A percentile compares a stretch with the other conserved stretches of the same genome.
Evolutionary conservation across 2,329 filamentous ascomycete species (phyloP).

Genomic region (Penicillium sp.): DNA sequence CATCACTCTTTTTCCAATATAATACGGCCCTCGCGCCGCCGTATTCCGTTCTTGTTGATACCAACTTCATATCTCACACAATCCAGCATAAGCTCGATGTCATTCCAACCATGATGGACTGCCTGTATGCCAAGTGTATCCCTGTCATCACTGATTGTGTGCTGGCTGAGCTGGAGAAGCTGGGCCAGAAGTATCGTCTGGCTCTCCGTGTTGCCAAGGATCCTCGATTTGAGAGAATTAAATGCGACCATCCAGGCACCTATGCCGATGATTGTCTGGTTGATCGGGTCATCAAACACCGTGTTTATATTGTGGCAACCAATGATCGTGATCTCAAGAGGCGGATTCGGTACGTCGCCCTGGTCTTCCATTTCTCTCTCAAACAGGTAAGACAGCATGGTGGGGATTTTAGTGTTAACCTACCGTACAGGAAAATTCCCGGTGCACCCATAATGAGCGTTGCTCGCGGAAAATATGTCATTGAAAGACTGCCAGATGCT

Average conservation of each 20-base stretch:
- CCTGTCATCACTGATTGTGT: slow-evolving; percentile 84
- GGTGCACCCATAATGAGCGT: slow-evolving; percentile 72
- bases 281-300: slow-evolving; percentile 68
- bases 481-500: slow-evolving; percentile 85
- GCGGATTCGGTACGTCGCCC: slow-evolving; percentile 58
- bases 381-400: not conserved
- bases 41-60: slow-evolving; percentile 78
- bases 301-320: slow-evolving; percentile 76
- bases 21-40: slow-evolving; percentile 84
- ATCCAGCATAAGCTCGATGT: slow-evolving; percentile 88
- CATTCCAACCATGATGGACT: slow-evolving; percentile 88
- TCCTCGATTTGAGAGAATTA: slow-evolving; percentile 79
- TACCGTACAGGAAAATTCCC: slow-evolving; percentile 62
- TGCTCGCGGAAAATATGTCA: slow-evolving; percentile 86
- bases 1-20: slow-evolving; percentile 82
- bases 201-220: slow-evolving; percentile 84
- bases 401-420: not conserved
- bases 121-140: slow-evolving; percentile 85
- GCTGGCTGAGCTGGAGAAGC: slow-evolving; percentile 83
- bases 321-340: slow-evolving; percentile 75
- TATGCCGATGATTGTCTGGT: slow-evolving; percentile 87
- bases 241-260: slow-evolving; percentile 86
- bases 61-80: slow-evolving; percentile 88
- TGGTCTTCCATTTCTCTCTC: not conserved
- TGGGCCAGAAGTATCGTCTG: slow-evolving; percentile 84